These are phyloP conservation scores for Pulveroboletus sp. DNA, from an alignment of 768 basidiomycete genomes.

Conservation along the genomic window DNA sequence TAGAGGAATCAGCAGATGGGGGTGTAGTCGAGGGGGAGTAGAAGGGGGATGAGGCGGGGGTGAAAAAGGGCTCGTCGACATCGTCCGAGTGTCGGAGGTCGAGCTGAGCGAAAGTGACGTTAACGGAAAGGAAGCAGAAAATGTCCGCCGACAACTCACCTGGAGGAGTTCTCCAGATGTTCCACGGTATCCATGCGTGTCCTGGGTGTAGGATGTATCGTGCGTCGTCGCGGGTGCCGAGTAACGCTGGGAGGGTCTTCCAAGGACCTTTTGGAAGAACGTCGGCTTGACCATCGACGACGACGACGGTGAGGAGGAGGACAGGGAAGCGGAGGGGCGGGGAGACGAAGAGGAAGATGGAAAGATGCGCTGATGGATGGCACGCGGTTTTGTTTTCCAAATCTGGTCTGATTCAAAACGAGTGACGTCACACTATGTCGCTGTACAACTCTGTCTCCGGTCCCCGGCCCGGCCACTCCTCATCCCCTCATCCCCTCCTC, in stretches of 20 bases:
- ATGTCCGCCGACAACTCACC: constrained; percentile 15
- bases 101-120: constrained; percentile 11
- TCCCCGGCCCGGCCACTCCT: constrained; percentile 35
- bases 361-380: constrained; percentile 1
- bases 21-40: constrained; percentile 21
- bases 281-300: constrained; percentile 50
- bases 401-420: constrained; percentile 18
- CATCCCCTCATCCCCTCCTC: constrained; percentile 17
- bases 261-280: constrained; percentile 55
- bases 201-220: constrained; percentile 3
- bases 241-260: constrained; percentile 63
- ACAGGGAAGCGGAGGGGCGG: background rate
- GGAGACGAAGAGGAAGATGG: background rate
- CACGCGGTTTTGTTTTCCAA: constrained; percentile 21
- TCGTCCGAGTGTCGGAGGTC: constrained; percentile 22
- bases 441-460: constrained; percentile 16
- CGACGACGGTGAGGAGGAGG: background rate
- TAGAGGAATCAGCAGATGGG: constrained; percentile 28
- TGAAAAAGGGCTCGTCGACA: constrained; percentile 51
- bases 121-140: constrained; percentile 1
- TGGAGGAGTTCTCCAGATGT: constrained; percentile 8
- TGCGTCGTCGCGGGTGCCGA: constrained; percentile 20
- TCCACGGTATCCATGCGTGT: constrained; percentile 7
- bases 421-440: constrained; percentile 16
- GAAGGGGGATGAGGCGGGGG: constrained; percentile 17